These are phyloP conservation scores for Venturia effusa DNA, from an alignment of 2,329 filamentous ascomycete species.

Conservation along the genomic window DNA sequence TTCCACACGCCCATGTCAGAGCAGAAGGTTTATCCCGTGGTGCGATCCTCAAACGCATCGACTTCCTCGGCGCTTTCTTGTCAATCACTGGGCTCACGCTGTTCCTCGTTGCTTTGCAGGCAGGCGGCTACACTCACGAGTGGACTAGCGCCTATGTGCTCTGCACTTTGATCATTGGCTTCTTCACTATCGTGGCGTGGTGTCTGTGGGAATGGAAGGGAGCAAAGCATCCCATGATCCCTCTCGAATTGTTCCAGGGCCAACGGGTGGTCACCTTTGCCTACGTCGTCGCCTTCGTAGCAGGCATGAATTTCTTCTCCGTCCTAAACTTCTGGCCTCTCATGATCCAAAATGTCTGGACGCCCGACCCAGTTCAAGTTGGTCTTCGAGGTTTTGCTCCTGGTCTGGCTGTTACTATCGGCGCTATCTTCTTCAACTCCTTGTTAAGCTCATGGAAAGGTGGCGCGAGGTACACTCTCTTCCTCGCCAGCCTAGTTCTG, in stretches of 20 bases:
- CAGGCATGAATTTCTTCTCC: constrained; percentile 23
- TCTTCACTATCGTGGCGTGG: constrained; percentile 41
- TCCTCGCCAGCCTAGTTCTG: constrained; percentile 22
- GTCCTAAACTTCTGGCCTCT: constrained; percentile 25
- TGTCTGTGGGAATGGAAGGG: constrained; percentile 28
- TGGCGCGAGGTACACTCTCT: constrained; percentile 20
- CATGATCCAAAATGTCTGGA: constrained; percentile 21
- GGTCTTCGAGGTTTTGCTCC: constrained; percentile 21
- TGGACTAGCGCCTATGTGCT: constrained; percentile 68
- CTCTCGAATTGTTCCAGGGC: constrained; percentile 23
- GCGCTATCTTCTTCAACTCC: constrained; percentile 22
- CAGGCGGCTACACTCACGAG: constrained; percentile 64
- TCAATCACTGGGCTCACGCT: constrained; percentile 73
- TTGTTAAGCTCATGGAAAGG: constrained; percentile 18
- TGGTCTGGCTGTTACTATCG: constrained; percentile 19
- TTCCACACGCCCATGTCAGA: constrained; percentile 22
- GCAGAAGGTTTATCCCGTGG: constrained; percentile 22
- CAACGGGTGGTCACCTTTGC: constrained; percentile 23
- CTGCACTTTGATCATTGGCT: constrained; percentile 66
- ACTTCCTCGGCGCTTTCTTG: constrained; percentile 53
- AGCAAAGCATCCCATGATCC: constrained; percentile 29
- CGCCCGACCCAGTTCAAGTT: constrained; percentile 21
- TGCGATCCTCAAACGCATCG: constrained; percentile 34
- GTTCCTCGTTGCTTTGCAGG: constrained; percentile 76
- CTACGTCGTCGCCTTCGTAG: constrained; percentile 24